These are phyloP conservation scores for Vishniacozyma victoriae DNA, from an alignment of 768 basidiomycete genomes.

Conservation along the genomic window DNA sequence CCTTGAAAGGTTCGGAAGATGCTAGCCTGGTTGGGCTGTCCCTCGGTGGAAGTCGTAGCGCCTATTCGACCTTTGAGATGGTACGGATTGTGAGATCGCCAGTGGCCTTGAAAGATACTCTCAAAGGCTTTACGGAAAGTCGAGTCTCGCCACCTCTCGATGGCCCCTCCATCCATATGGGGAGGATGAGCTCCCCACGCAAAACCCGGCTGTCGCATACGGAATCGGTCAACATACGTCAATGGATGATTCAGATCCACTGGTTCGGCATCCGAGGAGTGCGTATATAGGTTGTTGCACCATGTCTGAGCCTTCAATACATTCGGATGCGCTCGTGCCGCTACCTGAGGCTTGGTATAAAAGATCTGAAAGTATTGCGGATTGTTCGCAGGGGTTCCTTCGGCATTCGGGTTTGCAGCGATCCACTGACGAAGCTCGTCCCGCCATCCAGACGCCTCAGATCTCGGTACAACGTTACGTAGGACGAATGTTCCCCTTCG, in stretches of 20 bases:
- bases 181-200: slow-evolving; percentile 33
- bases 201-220: slow-evolving; percentile 10
- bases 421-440: slow-evolving; percentile 56
- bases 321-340: slow-evolving; percentile 48
- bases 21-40: slow-evolving; percentile 18
- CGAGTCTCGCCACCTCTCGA: slow-evolving; percentile 23
- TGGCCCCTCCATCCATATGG: slow-evolving; percentile 30
- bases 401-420: slow-evolving; percentile 55
- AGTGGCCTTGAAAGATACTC: slow-evolving; percentile 37
- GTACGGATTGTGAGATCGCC: slow-evolving; percentile 25
- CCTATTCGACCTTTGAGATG: slow-evolving; percentile 23
- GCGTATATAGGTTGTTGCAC: slow-evolving; percentile 60
- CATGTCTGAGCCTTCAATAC: slow-evolving; percentile 54
- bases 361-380: slow-evolving; percentile 72
- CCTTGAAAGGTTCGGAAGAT: slow-evolving; percentile 60
- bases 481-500: slow-evolving; percentile 60
- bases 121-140: slow-evolving; percentile 52
- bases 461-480: slow-evolving; percentile 57
- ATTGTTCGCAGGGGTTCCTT: slow-evolving; percentile 53
- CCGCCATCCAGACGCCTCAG: slow-evolving; percentile 59
- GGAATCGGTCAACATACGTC: slow-evolving; percentile 49
- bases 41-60: slow-evolving; percentile 15
- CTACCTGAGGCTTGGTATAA: slow-evolving; percentile 48
- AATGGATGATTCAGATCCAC: slow-evolving; percentile 9
- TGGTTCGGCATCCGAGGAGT: slow-evolving; percentile 48